Base-by-base conservation (phyloP, 108 stramenopile genomes). In the Nitzschia sp. region DNA sequence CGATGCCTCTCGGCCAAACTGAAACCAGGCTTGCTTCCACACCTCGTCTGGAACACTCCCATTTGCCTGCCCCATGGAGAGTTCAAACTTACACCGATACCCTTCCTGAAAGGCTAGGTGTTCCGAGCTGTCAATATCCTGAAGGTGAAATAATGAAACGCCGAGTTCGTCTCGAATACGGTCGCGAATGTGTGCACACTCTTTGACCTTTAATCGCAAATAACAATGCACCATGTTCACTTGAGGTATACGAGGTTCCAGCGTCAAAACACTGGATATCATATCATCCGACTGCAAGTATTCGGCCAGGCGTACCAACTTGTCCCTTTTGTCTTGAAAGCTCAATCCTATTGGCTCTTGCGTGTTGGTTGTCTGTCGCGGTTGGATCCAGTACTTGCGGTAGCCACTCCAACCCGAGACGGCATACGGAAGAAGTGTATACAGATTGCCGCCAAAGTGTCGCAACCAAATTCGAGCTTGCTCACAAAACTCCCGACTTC, bases 401-500 rank as follows among this genome's bases (percentile, higher is more conserved):
- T 84, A 94, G 26, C 88, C 88, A 46, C 73, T 70, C 84, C 82
- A 79, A 2, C 68, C 76, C n/a, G 88, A 77, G n/a, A 85, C 73
- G 27, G 63, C 80, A 65, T 83, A 87, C 18, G 94, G 94, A 47
- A 86, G 21, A 3, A 91, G 60, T 1, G 88, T 83, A 59, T 84
- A 90, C 28, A 93, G 68, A 77, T 92, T 91, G 9, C 91, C 94
- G 26, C 94, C 94, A 66, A 95, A 84, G 2, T 91, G 76, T 18
- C 90, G 75, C 47, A 92, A 60, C 91, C 91, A 93, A 11, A 84
- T 47, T 53, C 92, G 63, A 18, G 88, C 91, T 61, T 84, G 71
- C 0, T 74, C 47, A 65, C 88, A 80, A 71, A 92, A 92, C 1
- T 74, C 77, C 18, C 35, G 54, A 24, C 57, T 33, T 1, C 94